These are phyloP conservation scores for Capsella bursapastoris DNA, from an alignment of 345 rosid genomes.

Conservation along the genomic window DNA sequence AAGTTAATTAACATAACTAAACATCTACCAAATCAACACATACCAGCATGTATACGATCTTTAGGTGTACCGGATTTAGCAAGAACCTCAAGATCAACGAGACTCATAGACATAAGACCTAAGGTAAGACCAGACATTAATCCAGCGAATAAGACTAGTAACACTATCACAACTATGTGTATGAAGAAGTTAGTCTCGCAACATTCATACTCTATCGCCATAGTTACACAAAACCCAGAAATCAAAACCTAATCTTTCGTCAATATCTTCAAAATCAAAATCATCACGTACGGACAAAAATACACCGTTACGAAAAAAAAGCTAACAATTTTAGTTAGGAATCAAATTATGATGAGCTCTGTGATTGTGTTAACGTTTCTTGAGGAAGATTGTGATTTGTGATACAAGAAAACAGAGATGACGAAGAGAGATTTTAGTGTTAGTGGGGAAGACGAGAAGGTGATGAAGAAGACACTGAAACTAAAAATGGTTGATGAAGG, in stretches of 20 bases:
- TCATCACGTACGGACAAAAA: slow-evolving; percentile 27
- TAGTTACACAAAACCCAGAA: slow-evolving; percentile 15
- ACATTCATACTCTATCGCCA: slow-evolving; percentile 81
- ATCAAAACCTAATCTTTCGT: slow-evolving; percentile 12
- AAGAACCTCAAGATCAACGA: slow-evolving; percentile 93
- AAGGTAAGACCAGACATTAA: slow-evolving; percentile 92
- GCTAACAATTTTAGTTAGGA: background rate
- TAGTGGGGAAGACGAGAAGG: slow-evolving; percentile 28
- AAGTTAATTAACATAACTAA: background rate
- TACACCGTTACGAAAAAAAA: background rate
- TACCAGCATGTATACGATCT: slow-evolving; percentile 77
- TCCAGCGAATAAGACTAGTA: slow-evolving; percentile 80
- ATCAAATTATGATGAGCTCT: background rate
- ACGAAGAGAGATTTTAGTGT: background rate
- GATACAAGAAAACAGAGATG: slow-evolving; percentile 2
- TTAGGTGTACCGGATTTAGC: slow-evolving; percentile 83
- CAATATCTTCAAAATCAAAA: background rate
- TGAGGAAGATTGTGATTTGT: background rate
- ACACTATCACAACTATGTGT: slow-evolving; percentile 55
- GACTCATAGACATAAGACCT: slow-evolving; percentile 94
- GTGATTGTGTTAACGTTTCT: background rate
- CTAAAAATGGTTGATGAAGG: background rate
- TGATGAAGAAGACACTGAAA: slow-evolving; percentile 20
- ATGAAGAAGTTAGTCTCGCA: slow-evolving; percentile 65
- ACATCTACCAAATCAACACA: background rate